Percentiles rank a stretch among this genome's conserved stretches.
Evolutionary conservation across 495 filamentous ascomycete genomes (phyloP).

Genomic region (Aspergillus cristatus): DNA sequence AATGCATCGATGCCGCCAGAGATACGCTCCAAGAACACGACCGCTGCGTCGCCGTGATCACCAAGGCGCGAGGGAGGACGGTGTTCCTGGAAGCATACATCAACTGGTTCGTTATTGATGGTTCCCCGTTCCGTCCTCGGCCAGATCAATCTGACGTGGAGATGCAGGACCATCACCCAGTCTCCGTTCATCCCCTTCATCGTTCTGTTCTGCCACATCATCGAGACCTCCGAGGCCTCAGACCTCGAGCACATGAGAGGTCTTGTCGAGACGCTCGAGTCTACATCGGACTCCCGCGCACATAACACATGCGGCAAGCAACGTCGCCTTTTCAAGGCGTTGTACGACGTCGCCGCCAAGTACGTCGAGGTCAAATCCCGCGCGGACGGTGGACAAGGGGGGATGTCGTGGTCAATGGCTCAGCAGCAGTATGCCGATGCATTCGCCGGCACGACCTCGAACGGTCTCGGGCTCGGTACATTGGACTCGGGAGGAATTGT

Average conservation of each 20-base stretch:
- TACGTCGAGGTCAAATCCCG: conserved; percentile 9
- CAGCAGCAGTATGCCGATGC: no score
- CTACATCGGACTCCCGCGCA: neutral
- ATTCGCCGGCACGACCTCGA: no score
- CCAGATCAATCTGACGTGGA: neutral
- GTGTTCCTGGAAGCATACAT: conserved; percentile 4
- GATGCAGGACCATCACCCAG: conserved; percentile 7
- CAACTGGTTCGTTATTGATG: conserved; percentile 1
- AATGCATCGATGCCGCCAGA: conserved; percentile 10
- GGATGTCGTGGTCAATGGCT: no score
- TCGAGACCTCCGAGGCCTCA: conserved; percentile 7
- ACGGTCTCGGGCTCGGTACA: no score
- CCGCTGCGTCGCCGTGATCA: conserved; percentile 5
- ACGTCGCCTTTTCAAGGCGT: conserved; percentile 6
- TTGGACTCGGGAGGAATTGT: no score
- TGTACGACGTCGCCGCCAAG: conserved; percentile 8
- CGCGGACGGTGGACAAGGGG: neutral
- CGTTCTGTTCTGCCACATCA: conserved; percentile 13
- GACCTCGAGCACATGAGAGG: conserved; percentile 7
- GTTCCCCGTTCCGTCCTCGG: neutral
- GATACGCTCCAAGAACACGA: conserved; percentile 7
- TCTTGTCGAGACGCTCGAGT: conserved; percentile 9
- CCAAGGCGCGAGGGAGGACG: neutral
- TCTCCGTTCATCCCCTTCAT: conserved; percentile 13
- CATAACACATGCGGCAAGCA: conserved; percentile 1